Base-by-base conservation (phyloP, 106 monocot genomes). In the Apostasia ramifera region DNA sequence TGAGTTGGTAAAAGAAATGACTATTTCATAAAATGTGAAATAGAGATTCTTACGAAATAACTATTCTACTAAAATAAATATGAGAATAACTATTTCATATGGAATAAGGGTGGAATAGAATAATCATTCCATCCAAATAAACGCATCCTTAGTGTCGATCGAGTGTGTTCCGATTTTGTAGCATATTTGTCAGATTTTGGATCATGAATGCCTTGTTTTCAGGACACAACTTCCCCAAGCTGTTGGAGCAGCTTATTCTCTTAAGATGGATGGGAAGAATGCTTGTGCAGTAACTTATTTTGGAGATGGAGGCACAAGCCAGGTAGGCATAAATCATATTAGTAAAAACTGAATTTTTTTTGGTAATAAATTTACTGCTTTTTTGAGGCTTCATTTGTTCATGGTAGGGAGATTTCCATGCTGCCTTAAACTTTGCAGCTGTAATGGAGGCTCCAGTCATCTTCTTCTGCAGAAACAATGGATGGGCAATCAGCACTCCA, bases 401-500 rank as follows among this genome's bases (percentile, higher is more conserved):
- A 26, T 65, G 42, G 50, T 70, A 97, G 97, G 97, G 97, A 67
- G 97, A 97, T 78, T 97, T 92, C 66, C 92, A 97, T 70, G 97
- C 92, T 44, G 97, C 85, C 5, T 64, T 97, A 72, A 97, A 97
- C 70, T 97, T 97, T 74, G 97, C 97, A 40, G 89, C 97, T 50
- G 97, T 97, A 44, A 76, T 83, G 85, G 97, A 92, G 75, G 84
- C 60, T 14, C 97, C 97, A 4, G 81, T 85, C 9, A 72, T 97
- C 4, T 92, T 97, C 76, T 92, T 97, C 79, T 97, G 97, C 59
- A 80, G 92, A 41, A 92, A 97, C 75, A 97, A 92, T 80, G 97
- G 97, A 47, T 97, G 92, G 97, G 92, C 92, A 14, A 92, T 97
- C 59, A 97, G 97, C 65, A 97, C 92, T 51, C 97, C 92, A 1